Evolutionary conservation across 139 green algal genomes (phyloP), one percentile per base, ranked within the genome.

Genomic region (Picochlorum sp.): DNA sequence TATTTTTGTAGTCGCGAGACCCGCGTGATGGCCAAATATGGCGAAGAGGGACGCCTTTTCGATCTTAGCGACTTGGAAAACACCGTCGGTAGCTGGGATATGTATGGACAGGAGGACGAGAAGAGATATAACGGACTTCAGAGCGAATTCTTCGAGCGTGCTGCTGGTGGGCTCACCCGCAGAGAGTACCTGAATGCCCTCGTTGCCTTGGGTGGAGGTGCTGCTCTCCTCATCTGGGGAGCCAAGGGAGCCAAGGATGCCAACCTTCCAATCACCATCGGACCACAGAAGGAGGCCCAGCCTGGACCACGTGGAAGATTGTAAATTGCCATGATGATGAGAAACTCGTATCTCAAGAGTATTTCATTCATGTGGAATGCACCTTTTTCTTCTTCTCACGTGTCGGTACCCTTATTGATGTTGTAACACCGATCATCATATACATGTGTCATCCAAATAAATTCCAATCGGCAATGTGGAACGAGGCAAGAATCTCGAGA

Each of bases 121-220:
- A 90, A 85, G 78, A 79, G 90, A 38, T 96, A 96, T 82, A 81
- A 82, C 44, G 71, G 51, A 64, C 62, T 85, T 45, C 85, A 92
- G 78, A 49, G 61, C 20, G 88, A 93, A 73, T 98, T 98, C 84
- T 98, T 98, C 75, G 80, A 92, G 74, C 74, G 73, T 32, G 92
- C 95, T 18, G 81, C 84, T 20, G 81, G 79, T 32, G 73, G 85
- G 13, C 69, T 98, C 24, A 81, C 69, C 49, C 83, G 91, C 57
- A 75, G 93, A 20, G 90, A 97, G 72, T 79, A 91, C 38, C 64
- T 98, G 38, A 73, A 86, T 34, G 81, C 64, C 65, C 88, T 97
- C 51, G 54, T 95, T n/a, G 78, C 84, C 6, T 34, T 90, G n/a
- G 59, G 85, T 88, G 45, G 20, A 70, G 41, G 37, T 23, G 45